Base-by-base conservation (phyloP, 2,329 filamentous ascomycete genomes). In the Neonectria neomacrospora region DNA sequence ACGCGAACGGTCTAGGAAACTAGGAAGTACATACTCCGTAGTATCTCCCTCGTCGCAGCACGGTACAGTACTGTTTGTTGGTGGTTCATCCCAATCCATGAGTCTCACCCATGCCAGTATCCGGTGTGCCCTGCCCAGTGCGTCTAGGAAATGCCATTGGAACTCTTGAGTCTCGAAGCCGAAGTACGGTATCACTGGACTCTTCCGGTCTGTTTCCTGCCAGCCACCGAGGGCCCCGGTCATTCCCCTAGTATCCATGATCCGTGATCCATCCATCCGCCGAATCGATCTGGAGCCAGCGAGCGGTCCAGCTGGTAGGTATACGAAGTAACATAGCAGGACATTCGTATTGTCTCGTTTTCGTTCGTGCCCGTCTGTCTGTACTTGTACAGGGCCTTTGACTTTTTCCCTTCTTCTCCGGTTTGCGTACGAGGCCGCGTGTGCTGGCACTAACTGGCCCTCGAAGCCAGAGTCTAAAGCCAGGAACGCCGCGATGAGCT, bases 201-300 rank as follows among this genome's bases (percentile, higher is more conserved):
- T 37, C 14, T 37, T n/a, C 5, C 14, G 34, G 14, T n/a, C 34
- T 37, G 6, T 16, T 37, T 6, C 32, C 16, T 37, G 6, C 34
- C 14, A n/a, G 6, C 34, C 14, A n/a, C 34, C 23, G 23, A 23
- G 23, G 23, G 23, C 9, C 26, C 26, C 23, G 45, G 45, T 30
- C 45, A 32, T 26, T 30, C 9, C 45, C 45, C 45, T 30, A 48
- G 14, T 4, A 48, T 30, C 26, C 9, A 48, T 30, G 23, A 10
- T 30, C 26, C 9, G 30, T 30, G 23, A 10, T 41, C 23, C 23
- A 48, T 48, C 23, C 23, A 26, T 26, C n/a, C n/a, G n/a, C n/a
- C 45, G 42, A 47, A 20, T 23, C 42, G 45, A 48, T 48, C 45
- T 48, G 45, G 26, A 30, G 45, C 45, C 26, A 48, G 45, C 45